Evolutionary conservation across 1,139 yeast species (phyloP).

Genomic region (Meyerozyma guilliermondii): DNA sequence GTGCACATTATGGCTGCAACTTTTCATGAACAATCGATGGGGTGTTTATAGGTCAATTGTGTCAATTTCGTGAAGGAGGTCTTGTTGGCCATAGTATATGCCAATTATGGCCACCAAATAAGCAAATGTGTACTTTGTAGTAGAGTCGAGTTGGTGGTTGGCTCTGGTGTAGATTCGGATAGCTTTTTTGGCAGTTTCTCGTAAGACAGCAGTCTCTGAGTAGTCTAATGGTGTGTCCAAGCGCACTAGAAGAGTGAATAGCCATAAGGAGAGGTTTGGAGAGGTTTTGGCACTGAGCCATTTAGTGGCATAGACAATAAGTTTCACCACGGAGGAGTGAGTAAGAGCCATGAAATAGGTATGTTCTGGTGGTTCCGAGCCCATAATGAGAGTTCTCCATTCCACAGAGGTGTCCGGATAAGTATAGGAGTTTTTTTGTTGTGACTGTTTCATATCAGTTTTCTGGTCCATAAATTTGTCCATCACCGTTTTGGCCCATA

Average conservation of each 20-base stretch:
- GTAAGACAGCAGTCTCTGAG: slow-evolving; percentile 29
- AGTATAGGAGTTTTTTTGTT: background rate
- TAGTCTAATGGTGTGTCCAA: slow-evolving; percentile 31
- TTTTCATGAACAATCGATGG: background rate
- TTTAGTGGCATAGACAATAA: slow-evolving; percentile 31
- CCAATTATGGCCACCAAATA: slow-evolving; percentile 31
- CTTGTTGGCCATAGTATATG: slow-evolving; percentile 34
- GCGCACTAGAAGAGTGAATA: slow-evolving; percentile 30
- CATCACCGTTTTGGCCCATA: slow-evolving; percentile 3
- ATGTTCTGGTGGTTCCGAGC: slow-evolving; percentile 25
- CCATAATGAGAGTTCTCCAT: slow-evolving; percentile 29
- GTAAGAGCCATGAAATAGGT: slow-evolving; percentile 20
- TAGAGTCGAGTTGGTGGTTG: slow-evolving; percentile 1
- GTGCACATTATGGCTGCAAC: background rate
- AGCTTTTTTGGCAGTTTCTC: slow-evolving; percentile 40
- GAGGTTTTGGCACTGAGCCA: slow-evolving; percentile 33
- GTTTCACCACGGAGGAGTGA: slow-evolving; percentile 29
- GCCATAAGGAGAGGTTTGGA: slow-evolving; percentile 32
- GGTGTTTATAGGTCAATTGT: background rate
- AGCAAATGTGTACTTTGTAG: slow-evolving; percentile 23
- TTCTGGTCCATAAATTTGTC: slow-evolving; percentile 8
- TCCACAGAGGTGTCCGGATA: slow-evolving; percentile 23
- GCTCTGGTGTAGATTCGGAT: slow-evolving; percentile 17
- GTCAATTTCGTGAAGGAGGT: slow-evolving; percentile 14
- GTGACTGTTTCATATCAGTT: slow-evolving; percentile 3